Conservation (phyloP, 2,329 filamentous ascomycete genomes). For the Balansia obtecta region DNA sequence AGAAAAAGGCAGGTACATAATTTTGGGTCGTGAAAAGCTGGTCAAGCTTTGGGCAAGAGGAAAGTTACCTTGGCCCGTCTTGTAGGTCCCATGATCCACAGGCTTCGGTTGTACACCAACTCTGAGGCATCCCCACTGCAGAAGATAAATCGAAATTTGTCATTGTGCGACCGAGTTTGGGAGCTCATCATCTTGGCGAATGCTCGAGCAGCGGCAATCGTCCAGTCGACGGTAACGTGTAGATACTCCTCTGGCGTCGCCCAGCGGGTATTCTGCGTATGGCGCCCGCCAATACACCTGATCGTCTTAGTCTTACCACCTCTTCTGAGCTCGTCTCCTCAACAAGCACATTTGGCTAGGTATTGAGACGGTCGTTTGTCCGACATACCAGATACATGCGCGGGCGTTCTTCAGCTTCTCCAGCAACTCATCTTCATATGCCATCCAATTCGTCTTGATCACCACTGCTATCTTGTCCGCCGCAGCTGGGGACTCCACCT, state of each 20-base stretch:
- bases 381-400: slow-evolving; percentile 2
- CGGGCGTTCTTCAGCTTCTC: neutral
- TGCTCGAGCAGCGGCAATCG: neutral
- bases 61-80: slow-evolving; percentile 2
- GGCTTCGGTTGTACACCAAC: slow-evolving; percentile 2
- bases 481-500: neutral
- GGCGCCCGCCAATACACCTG: slow-evolving; percentile 4
- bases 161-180: neutral
- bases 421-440: neutral
- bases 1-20: neutral
- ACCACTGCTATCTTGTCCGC: neutral
- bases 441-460: neutral
- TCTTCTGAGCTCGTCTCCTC: too few species aligned
- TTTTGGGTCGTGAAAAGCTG: too few species aligned
- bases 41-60: neutral
- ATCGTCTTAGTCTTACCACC: neutral
- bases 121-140: slow-evolving; percentile 2
- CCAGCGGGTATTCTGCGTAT: slow-evolving; percentile 1
- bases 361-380: too few species aligned
- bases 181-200: neutral
- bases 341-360: too few species aligned
- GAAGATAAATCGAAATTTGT: neutral
- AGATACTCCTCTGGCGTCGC: slow-evolving; percentile 3
- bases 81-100: slow-evolving; percentile 5
- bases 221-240: slow-evolving; percentile 1